Conservation (phyloP, 495 filamentous ascomycete genomes). For the Niebla homalea region DNA sequence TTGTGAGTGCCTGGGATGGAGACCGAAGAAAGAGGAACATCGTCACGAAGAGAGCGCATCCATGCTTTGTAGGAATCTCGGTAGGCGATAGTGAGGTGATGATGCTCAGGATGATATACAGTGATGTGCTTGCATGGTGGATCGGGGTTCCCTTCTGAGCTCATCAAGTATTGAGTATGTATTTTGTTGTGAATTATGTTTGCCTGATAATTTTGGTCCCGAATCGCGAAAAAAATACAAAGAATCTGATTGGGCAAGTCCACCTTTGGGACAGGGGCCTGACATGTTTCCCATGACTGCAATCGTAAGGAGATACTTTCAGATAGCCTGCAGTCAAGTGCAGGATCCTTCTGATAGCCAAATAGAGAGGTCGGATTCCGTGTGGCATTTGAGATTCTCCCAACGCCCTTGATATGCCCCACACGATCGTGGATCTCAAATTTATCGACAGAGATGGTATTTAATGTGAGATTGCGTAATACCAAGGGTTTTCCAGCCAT, state of each 20-base stretch:
- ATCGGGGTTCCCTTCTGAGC: conserved; percentile 40
- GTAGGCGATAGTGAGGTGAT: conserved; percentile 65
- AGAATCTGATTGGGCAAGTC: conserved; percentile 39
- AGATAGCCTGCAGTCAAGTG: conserved; percentile 32
- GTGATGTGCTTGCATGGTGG: conserved; percentile 46
- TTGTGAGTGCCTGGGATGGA: conserved; percentile 96
- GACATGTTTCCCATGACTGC: conserved; percentile 41
- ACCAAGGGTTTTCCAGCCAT: conserved; percentile 35
- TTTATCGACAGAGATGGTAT: conserved; percentile 58
- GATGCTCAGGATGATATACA: conserved; percentile 50
- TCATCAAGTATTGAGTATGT: conserved; percentile 42
- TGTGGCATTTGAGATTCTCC: conserved; percentile 39
- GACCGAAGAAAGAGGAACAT: conserved; percentile 60
- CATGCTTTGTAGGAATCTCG: conserved; percentile 57
- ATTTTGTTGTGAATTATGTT: conserved; percentile 44
- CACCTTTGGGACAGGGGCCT: conserved; percentile 39
- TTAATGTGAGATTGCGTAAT: conserved; percentile 78
- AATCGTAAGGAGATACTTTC: conserved; percentile 43
- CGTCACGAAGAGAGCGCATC: conserved; percentile 63
- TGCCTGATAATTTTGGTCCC: conserved; percentile 47
- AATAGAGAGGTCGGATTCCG: conserved; percentile 29
- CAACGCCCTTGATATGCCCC: conserved; percentile 8
- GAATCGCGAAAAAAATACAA: conserved; percentile 48
- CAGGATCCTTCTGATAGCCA: conserved; percentile 25
- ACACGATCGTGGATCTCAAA: conserved; percentile 40